Evolutionary conservation across 805 yeast genomes (phyloP).

Genomic region (Pichia ethanolica): DNA sequence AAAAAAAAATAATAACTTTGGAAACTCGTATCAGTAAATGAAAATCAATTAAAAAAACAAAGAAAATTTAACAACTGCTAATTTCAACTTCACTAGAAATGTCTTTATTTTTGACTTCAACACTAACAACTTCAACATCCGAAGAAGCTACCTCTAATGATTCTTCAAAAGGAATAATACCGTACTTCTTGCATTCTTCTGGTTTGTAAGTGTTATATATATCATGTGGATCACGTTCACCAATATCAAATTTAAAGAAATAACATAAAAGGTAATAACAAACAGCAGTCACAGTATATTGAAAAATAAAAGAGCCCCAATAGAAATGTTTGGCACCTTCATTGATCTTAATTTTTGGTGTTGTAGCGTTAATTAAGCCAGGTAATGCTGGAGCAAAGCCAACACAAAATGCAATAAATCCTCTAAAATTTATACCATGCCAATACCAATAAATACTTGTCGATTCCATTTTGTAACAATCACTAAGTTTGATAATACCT

Average conservation of each 20-base stretch:
- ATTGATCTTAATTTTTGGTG: background rate
- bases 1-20: no score
- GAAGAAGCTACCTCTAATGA: no score
- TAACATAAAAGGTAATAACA: background rate
- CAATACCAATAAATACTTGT: slow-evolving; percentile 26
- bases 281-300: background rate
- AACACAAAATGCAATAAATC: slow-evolving; percentile 9
- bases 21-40: no score
- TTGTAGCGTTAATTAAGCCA: slow-evolving; percentile 10
- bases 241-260: background rate
- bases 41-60: no score
- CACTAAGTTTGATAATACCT: slow-evolving; percentile 25
- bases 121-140: no score
- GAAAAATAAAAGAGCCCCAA: background rate
- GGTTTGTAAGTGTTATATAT: background rate
- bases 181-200: background rate
- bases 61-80: no score
- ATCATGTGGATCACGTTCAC: background rate
- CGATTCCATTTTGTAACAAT: slow-evolving; percentile 8
- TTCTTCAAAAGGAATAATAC: background rate
- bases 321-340: background rate
- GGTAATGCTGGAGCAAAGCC: slow-evolving; percentile 17
- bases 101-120: no score
- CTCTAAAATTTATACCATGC: slow-evolving; percentile 26
- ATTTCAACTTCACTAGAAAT: no score